Conservation (phyloP, 140 eudicot species). For the Cichorium intybus region DNA sequence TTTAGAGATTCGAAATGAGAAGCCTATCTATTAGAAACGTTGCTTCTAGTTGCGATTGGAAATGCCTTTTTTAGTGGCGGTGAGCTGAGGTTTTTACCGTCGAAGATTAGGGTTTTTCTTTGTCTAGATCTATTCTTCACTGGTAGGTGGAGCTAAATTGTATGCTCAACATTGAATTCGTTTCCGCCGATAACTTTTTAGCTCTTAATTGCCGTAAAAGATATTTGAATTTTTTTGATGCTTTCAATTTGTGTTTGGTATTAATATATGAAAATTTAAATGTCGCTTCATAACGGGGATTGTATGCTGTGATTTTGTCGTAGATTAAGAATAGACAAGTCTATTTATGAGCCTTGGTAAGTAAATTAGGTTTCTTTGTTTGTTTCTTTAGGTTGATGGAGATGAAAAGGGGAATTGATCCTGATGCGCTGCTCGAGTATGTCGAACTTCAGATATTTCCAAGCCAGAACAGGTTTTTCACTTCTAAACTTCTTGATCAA, state of each 20-base stretch:
- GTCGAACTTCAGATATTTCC: constrained; percentile 64
- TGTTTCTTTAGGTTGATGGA: constrained; percentile 38
- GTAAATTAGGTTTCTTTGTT: constrained; percentile 14
- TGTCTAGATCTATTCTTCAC: constrained; percentile 31
- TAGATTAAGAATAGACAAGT: not conserved
- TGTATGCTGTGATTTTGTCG: not conserved
- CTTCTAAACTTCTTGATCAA: not conserved
- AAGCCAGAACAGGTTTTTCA: constrained; percentile 57
- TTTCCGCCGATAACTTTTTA: constrained; percentile 10
- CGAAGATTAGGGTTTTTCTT: not conserved
- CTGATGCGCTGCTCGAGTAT: constrained; percentile 54
- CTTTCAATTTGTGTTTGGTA: constrained; percentile 6
- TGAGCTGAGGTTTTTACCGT: constrained; percentile 15
- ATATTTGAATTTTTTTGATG: not conserved
- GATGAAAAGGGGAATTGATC: constrained; percentile 62
- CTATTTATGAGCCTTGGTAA: not conserved
- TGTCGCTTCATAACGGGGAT: not conserved
- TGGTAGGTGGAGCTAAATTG: constrained; percentile 14
- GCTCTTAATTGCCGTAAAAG: not conserved
- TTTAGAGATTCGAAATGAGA: constrained; percentile 3
- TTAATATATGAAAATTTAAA: not conserved
- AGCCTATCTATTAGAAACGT: not conserved
- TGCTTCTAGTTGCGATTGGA: not conserved
- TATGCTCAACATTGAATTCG: not conserved
- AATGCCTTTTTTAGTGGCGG: constrained; percentile 3